These are phyloP conservation scores for Botryotinia narcissicola DNA, from an alignment of 2,329 filamentous ascomycete genomes.

Conservation along the genomic window DNA sequence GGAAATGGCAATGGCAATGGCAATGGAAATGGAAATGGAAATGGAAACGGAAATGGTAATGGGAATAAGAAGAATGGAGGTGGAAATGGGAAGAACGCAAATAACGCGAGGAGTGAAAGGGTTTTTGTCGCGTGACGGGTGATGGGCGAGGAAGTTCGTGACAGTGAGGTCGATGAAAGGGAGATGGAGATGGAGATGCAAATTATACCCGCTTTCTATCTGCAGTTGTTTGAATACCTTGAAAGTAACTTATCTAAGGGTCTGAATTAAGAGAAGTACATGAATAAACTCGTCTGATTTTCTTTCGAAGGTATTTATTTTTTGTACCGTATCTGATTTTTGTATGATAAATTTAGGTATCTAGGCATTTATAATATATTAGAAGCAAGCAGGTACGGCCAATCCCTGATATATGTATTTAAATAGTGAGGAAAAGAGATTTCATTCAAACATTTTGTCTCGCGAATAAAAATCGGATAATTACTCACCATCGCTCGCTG, in stretches of 20 bases:
- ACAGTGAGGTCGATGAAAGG: neutral
- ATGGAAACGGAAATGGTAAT: neutral
- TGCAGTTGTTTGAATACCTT: neutral
- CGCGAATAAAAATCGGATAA: neutral
- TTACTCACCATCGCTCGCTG: neutral
- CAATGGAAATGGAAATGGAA: too few species aligned
- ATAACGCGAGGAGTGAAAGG: neutral
- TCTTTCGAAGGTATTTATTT: neutral
- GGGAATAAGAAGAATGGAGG: neutral
- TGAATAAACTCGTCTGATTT: neutral
- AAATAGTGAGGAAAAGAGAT: accelerated
- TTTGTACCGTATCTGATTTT: neutral
- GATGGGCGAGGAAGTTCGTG: neutral
- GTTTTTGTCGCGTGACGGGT: neutral
- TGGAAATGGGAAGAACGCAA: neutral
- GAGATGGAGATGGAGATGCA: neutral
- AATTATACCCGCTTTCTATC: neutral
- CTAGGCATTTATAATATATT: neutral
- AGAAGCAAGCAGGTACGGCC: neutral
- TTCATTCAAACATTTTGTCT: neutral
- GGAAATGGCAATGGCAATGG: too few species aligned
- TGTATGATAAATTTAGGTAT: neutral
- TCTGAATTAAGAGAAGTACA: neutral
- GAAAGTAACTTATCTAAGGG: neutral
- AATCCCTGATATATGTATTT: neutral